Evolutionary conservation across 2,329 filamentous ascomycete genomes (phyloP).

Genomic region (Rutstroemia sp.): DNA sequence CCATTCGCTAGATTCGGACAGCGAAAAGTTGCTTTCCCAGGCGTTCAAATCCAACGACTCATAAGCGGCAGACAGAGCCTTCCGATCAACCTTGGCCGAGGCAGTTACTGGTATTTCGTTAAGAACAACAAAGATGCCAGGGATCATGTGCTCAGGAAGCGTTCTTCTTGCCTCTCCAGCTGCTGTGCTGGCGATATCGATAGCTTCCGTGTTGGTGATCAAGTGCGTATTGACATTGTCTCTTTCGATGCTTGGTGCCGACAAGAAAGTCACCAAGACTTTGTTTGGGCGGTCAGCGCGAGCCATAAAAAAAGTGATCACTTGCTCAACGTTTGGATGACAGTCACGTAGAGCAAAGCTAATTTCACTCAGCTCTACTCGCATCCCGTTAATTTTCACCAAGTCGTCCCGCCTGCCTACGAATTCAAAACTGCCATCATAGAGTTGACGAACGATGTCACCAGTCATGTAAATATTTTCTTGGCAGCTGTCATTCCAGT

Average conservation of each 20-base stretch:
- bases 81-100: conserved; percentile 17
- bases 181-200: conserved; percentile 6
- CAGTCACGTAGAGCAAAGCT: conserved; percentile 20
- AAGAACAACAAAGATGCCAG: conserved; percentile 11
- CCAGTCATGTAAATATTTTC: conserved; percentile 47
- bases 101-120: conserved; percentile 8
- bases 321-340: conserved; percentile 30
- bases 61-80: neutral
- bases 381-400: conserved; percentile 58
- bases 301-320: conserved; percentile 33
- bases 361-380: conserved; percentile 52
- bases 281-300: conserved; percentile 26
- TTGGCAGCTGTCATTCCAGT: conserved; percentile 45
- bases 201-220: neutral
- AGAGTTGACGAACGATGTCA: conserved; percentile 48
- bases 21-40: neutral
- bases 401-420: conserved; percentile 60
- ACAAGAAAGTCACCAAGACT: conserved; percentile 12
- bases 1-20: neutral
- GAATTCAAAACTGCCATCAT: conserved; percentile 44
- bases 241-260: neutral
- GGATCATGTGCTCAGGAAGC: conserved; percentile 18
- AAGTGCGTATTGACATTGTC: neutral
- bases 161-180: neutral
- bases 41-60: neutral